Conservation (phyloP, 352 stramenopile genomes). For the Phytophthora sp. region DNA sequence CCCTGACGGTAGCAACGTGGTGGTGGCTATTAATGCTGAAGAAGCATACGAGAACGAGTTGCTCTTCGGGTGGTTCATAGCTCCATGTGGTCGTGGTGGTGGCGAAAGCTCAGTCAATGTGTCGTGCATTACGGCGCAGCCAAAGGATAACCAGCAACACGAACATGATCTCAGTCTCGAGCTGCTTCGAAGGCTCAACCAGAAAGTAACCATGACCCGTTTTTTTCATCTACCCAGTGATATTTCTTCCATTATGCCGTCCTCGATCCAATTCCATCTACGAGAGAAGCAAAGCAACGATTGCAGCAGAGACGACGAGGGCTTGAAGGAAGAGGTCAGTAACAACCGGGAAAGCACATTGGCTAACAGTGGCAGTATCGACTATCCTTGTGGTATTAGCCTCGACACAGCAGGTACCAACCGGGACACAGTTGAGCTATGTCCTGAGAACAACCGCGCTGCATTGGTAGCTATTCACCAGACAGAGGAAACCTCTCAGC, state of each 20-base stretch:
- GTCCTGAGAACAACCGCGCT: slow-evolving; percentile 23
- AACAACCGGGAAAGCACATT: not conserved
- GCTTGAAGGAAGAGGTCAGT: not conserved
- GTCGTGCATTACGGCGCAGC: slow-evolving; percentile 59
- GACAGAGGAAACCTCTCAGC: slow-evolving; percentile 31
- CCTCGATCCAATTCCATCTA: not conserved
- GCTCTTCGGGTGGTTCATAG: slow-evolving; percentile 67
- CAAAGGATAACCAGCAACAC: slow-evolving; percentile 30
- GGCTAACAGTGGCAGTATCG: slow-evolving; percentile 5
- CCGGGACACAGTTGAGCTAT: not conserved
- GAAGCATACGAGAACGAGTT: slow-evolving; percentile 38
- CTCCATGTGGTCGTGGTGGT: slow-evolving; percentile 41
- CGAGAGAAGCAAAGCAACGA: slow-evolving; percentile 5
- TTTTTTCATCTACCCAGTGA: slow-evolving; percentile 32
- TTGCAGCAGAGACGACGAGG: not conserved
- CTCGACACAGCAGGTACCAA: not conserved
- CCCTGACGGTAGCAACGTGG: slow-evolving; percentile 59
- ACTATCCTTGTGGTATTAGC: too few species aligned
- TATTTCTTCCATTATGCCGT: slow-evolving; percentile 2
- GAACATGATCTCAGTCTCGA: slow-evolving; percentile 54
- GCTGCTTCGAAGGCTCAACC: slow-evolving; percentile 53
- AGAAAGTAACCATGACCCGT: slow-evolving; percentile 25
- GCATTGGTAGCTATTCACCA: slow-evolving; percentile 29
- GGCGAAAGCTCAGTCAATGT: slow-evolving; percentile 46
- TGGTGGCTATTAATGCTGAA: slow-evolving; percentile 43